Conservation (phyloP, 2,329 filamentous ascomycete genomes). For the Dactylellina drechsleri region DNA sequence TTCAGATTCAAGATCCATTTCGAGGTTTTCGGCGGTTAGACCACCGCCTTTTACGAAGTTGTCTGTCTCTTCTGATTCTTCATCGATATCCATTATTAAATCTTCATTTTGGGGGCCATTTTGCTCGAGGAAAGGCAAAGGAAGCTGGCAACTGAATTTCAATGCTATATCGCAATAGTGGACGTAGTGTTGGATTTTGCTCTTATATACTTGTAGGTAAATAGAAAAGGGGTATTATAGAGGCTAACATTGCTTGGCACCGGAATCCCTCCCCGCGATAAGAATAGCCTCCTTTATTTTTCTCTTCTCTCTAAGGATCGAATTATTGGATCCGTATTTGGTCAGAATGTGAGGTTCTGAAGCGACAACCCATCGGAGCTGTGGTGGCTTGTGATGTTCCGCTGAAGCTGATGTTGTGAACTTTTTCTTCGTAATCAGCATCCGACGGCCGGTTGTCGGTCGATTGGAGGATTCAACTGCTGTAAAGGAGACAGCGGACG, state of each 20-base stretch:
- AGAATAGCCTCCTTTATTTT: constrained; percentile 36
- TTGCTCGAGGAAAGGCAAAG: constrained; percentile 41
- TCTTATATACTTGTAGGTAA: not conserved
- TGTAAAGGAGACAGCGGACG: constrained; percentile 21
- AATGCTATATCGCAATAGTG: constrained; percentile 3
- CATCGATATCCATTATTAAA: constrained; percentile 9
- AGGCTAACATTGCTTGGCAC: constrained; percentile 32
- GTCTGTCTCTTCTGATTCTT: not conserved
- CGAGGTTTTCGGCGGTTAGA: constrained; percentile 30
- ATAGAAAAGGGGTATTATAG: not conserved
- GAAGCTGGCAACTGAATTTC: constrained; percentile 26
- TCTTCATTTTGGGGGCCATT: constrained; percentile 47
- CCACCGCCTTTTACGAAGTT: not conserved
- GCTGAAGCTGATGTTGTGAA: constrained; percentile 16
- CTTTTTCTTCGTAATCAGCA: constrained; percentile 24
- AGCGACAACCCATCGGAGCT: constrained; percentile 24
- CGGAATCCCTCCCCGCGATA: constrained; percentile 33
- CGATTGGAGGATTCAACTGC: not conserved
- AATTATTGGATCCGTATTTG: not conserved
- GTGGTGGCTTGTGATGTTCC: constrained; percentile 5
- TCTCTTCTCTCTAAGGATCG: not conserved
- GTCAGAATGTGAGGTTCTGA: constrained; percentile 28
- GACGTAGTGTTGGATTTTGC: not conserved
- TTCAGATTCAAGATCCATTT: constrained; percentile 25
- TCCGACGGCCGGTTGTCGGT: not conserved